Evolutionary conservation across 2,329 filamentous ascomycete genomes (phyloP), one percentile per base, ranked within the genome.

Genomic region (Botrytis tulipae): DNA sequence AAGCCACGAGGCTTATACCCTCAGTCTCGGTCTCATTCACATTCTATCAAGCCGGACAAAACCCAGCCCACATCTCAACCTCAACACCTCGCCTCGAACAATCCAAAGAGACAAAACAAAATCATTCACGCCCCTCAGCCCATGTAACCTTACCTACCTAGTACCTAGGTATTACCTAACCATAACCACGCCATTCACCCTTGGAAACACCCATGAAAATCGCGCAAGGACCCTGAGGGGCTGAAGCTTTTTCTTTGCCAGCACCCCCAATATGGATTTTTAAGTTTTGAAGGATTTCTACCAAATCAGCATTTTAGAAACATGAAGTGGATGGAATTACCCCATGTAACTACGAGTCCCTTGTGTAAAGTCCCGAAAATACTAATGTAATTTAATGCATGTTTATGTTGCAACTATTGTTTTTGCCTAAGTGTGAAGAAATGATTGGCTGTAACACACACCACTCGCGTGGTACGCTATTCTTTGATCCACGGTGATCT

Each of bases 141-240:
- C 65, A 66, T 66, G 20, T 48, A 67, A 67, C 46, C 46, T 51
- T 51, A 67, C 37, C 22, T 46, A 37, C 35, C 35, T 7, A 35
- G 5, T 46, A 37, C 35, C 35, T 7, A 35, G 5, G 5, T 35
- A 35, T 35, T 37, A 37, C 4, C 35, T 35, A 40, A 42, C 12
- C 14, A 42, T 37, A n/a, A 66, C 63, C 44, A 44, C 51, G 14
- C 16, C 37, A 54, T 29, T 40, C 40, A 51, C 44, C 44, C 44
- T 51, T 10, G 32, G 4, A 51, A 9, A 10, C 12, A 68, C 35
- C 44, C 35, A 57, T 59, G 35, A 32, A 57, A 69, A 57, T 69
- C 48, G 37, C 66, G 66, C 66, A 69, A 57, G n/a, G 35, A 25
- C 35, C 66, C n/a, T 42, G n/a, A 57, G 54, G 18, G 66, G 66